phyloP scores from a whole-genome alignment of 2,329 filamentous ascomycete genomes.

The Ampelomyces quisqualis region DNA sequence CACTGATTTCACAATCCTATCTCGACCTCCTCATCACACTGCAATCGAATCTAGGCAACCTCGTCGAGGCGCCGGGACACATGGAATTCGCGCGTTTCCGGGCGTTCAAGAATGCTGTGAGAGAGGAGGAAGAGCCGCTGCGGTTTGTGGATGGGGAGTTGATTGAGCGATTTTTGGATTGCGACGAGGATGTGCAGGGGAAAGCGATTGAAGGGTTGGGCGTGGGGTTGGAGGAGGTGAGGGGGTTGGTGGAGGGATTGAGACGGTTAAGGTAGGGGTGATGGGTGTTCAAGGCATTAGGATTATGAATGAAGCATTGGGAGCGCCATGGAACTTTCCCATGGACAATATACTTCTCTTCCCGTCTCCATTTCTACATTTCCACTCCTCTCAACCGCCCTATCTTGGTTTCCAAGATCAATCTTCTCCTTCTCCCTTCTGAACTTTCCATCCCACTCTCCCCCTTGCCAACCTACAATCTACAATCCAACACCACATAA shows the following conservation, averaged over 20 bases:
- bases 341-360: too few relatives aligned
- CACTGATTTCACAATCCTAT: slow-evolving; percentile 68
- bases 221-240: slow-evolving; percentile 59
- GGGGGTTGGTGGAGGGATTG: slow-evolving; percentile 60
- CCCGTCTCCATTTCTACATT: too few relatives aligned
- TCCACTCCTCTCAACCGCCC: too few relatives aligned
- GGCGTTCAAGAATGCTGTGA: slow-evolving; percentile 73
- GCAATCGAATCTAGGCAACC: slow-evolving; percentile 68
- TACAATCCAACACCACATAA: background rate
- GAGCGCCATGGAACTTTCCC: too few relatives aligned
- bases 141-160: slow-evolving; percentile 92
- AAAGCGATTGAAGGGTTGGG: slow-evolving; percentile 55
- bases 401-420: too few relatives aligned
- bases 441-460: too few relatives aligned
- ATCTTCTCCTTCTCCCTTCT: too few relatives aligned
- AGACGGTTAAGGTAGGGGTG: slow-evolving; percentile 48
- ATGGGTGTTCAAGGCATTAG: background rate
- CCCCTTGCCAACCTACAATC: too few relatives aligned
- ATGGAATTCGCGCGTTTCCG: slow-evolving; percentile 78
- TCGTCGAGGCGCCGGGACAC: slow-evolving; percentile 68
- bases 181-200: slow-evolving; percentile 60
- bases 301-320: too few relatives aligned
- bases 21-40: slow-evolving; percentile 81
- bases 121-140: slow-evolving; percentile 72
- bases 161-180: slow-evolving; percentile 78